Evolutionary conservation across 2,329 filamentous ascomycete genomes (phyloP).

Genomic region (Bipolaris sorokiniana): DNA sequence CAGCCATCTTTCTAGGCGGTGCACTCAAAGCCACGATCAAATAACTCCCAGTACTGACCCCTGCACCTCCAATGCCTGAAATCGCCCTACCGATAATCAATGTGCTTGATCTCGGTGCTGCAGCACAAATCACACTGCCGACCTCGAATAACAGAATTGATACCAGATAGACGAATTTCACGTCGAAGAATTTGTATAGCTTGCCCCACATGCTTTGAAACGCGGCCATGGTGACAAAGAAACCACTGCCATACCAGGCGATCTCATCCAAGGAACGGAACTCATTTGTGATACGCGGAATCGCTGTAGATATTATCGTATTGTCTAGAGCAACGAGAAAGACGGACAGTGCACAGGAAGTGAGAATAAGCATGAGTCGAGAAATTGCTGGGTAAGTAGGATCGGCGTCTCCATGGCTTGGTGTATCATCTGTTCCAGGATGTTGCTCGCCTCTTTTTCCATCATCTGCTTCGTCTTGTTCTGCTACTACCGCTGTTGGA

Average conservation of each 20-base stretch:
- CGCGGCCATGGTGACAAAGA: not conserved
- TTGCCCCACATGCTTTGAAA: not conserved
- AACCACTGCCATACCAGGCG: not conserved
- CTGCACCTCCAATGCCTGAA: conserved; percentile 55
- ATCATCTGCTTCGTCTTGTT: too few species aligned
- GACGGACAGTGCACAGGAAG: too few species aligned
- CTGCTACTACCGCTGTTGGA: too few species aligned
- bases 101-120: conserved; percentile 49
- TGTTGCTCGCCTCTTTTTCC: too few species aligned
- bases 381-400: too few species aligned
- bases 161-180: conserved; percentile 33
- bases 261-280: not conserved
- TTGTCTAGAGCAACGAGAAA: too few species aligned
- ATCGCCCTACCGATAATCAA: conserved; percentile 56
- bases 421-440: too few species aligned
- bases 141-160: conserved; percentile 31
- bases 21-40: conserved; percentile 49
- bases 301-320: too few species aligned
- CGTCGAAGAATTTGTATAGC: not conserved
- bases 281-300: not conserved
- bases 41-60: conserved; percentile 52
- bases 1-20: conserved; percentile 51
- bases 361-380: too few species aligned
- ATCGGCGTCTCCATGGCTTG: too few species aligned
- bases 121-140: conserved; percentile 46